Conservation (phyloP, 768 basidiomycete species). For the Pisolithus sp. region DNA sequence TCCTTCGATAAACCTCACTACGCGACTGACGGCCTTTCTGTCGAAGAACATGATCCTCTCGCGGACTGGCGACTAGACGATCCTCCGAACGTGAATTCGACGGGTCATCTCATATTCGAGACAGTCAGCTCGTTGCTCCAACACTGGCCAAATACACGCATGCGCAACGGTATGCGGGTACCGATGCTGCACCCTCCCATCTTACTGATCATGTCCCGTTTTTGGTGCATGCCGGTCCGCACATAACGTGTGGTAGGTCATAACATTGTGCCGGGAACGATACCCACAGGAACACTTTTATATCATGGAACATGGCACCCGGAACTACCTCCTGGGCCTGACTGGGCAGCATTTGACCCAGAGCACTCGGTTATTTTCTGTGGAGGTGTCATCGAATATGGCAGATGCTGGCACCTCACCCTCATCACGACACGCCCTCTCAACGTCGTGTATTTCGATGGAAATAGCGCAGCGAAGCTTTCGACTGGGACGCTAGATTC, state of each 20-base stretch:
- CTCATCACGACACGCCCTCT: constrained; percentile 23
- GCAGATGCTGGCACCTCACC: constrained; percentile 26
- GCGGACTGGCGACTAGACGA: constrained; percentile 18
- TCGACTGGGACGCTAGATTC: constrained; percentile 26
- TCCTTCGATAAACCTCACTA: no score
- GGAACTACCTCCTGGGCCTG: constrained; percentile 21
- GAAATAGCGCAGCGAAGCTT: constrained; percentile 27
- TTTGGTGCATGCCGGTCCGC: no score
- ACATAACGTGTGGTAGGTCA: constrained; percentile 14
- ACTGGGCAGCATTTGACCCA: constrained; percentile 31
- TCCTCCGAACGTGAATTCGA: constrained; percentile 20
- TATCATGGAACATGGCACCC: constrained; percentile 24
- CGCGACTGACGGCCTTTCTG: no score
- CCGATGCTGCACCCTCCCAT: background rate
- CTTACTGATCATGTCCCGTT: background rate
- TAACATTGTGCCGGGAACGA: constrained; percentile 26
- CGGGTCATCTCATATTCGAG: no score
- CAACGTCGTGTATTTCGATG: constrained; percentile 28
- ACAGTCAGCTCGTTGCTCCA: no score
- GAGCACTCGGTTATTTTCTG: constrained; percentile 38
- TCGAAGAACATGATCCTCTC: background rate
- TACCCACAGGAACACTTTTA: constrained; percentile 26
- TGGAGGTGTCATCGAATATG: background rate
- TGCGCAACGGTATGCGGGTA: constrained; percentile 18
- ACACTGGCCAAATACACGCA: constrained; percentile 42